Evolutionary conservation across 2,329 filamentous ascomycete genomes (phyloP), one percentile per base, ranked within the genome.

Genomic region (Trichoderma oligosporum): DNA sequence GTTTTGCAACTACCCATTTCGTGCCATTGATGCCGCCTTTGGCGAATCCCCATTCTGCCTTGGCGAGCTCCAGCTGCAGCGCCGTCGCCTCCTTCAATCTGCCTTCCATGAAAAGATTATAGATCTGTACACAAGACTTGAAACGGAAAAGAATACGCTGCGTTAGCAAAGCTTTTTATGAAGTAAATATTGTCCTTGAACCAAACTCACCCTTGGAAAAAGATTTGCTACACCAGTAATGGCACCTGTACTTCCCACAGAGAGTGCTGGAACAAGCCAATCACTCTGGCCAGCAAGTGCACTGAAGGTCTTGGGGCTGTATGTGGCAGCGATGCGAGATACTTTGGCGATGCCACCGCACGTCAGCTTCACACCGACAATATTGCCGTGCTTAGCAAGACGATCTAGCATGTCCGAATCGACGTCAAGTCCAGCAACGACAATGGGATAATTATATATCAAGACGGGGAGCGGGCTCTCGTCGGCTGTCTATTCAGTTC

Each of bases 331-430:
- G 4, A 91, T 77, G 7, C 87, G 77, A 4, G 83, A 82, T 47
- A 90, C 79, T 71, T 90, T 90, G 58, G 84, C 87, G 29, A 88
- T 87, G 63, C 83, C 85, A n/a, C 86, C 87, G 66, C 87, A 89
- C 2, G 86, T 89, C 56, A 89, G 73, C 74, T 89, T 89, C 52
- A 85, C 82, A 27, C 85, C 86, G 49, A 87, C 82, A 62, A 89
- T 86, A 62, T 87, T 88, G 39, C 77, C 72, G 66, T 86, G 82
- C 59, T 77, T 70, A 0, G 74, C 71, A 2, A 79, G 35, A 4
- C 54, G 54, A 49, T 57, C 73, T 61, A 89, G 83, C 64, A 82
- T 79, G 61, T 88, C 85, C 0, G 83, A 87, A 66, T 84, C 82
- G 42, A 89, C 75, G 64, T 89, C 86, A 8, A 89, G 74, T 4